Evolutionary conservation across 345 rosid genomes (phyloP).

Genomic region (Erucastrum elatum): DNA sequence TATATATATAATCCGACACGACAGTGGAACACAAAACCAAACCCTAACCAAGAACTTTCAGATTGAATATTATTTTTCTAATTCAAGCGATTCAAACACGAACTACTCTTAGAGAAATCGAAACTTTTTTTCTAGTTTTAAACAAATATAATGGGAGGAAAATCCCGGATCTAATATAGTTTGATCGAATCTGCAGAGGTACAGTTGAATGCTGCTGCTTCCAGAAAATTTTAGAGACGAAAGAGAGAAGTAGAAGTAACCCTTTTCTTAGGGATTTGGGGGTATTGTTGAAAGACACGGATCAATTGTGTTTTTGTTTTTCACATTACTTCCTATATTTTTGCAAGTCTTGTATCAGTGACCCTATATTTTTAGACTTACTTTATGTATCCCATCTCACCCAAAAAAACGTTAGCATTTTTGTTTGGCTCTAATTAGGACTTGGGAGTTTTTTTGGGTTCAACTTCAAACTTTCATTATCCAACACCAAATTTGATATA

Average conservation of each 20-base stretch:
- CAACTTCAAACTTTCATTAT: too few relatives aligned
- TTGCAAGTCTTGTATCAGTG: neutral
- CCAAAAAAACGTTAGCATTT: too few relatives aligned
- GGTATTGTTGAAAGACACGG: neutral
- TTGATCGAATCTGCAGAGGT: slow-evolving; percentile 17
- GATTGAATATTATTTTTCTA: neutral
- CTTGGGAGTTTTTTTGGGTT: too few relatives aligned
- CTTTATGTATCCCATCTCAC: neutral
- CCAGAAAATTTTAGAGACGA: slow-evolving; percentile 2
- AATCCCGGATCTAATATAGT: slow-evolving; percentile 12
- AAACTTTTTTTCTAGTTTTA: neutral
- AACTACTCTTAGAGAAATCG: neutral
- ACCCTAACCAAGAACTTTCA: neutral
- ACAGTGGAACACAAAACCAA: neutral
- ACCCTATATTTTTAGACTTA: neutral
- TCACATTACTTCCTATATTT: neutral
- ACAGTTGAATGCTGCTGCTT: slow-evolving; percentile 18
- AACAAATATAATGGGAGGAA: slow-evolving; percentile 9
- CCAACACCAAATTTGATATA: too few relatives aligned
- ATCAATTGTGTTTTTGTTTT: too few relatives aligned
- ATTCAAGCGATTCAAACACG: neutral
- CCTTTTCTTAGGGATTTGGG: neutral
- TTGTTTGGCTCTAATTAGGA: too few relatives aligned
- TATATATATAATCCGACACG: neutral
- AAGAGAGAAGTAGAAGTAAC: neutral